phyloP scores from a whole-genome alignment of 169 alveolate species.

The Perkinsus chesapeaki region DNA sequence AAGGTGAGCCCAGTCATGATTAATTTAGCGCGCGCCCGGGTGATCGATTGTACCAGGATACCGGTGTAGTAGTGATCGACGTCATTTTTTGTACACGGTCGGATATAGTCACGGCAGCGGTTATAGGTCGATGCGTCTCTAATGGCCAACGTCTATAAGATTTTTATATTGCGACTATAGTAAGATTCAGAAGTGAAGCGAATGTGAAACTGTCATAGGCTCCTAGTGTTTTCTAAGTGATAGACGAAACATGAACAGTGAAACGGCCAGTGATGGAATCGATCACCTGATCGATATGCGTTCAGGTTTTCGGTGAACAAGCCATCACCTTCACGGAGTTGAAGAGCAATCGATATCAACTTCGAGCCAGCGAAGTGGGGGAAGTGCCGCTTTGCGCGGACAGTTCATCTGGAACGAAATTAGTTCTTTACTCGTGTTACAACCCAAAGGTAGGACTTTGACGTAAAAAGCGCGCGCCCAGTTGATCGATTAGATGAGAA shows the following conservation, averaged over 20 bases:
- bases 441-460: neutral
- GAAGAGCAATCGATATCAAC: neutral
- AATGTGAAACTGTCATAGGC: too few relatives aligned
- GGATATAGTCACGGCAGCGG: too few relatives aligned
- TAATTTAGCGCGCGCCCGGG: neutral
- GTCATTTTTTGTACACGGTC: too few relatives aligned
- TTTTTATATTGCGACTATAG: neutral
- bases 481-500: neutral
- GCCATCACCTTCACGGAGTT: neutral
- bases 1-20: neutral
- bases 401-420: neutral
- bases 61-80: too few relatives aligned
- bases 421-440: neutral
- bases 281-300: neutral
- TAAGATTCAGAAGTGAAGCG: too few relatives aligned
- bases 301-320: neutral
- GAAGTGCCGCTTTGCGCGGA: neutral
- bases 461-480: neutral
- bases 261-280: too few relatives aligned
- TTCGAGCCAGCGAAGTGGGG: neutral
- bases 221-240: too few relatives aligned
- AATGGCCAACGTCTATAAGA: neutral
- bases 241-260: too few relatives aligned
- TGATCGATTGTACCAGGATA: neutral
- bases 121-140: too few relatives aligned